Conservation (phyloP, 2,329 filamentous ascomycete species). For the Diaporthe capsici region DNA sequence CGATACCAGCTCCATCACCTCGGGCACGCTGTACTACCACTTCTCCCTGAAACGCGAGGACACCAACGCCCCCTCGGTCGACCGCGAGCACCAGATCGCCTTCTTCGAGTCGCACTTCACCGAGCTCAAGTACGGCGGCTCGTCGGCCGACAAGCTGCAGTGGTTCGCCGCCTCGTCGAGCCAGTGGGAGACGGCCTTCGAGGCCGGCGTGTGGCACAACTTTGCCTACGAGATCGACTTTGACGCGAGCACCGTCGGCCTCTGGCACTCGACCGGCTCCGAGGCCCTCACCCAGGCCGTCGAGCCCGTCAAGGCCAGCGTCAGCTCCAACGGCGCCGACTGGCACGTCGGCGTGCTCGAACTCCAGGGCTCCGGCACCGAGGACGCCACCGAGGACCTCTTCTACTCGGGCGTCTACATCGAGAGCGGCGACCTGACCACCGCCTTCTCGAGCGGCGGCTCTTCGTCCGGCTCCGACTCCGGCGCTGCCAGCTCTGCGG, state of each 20-base stretch:
- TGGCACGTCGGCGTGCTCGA: conserved; percentile 79
- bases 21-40: conserved; percentile 76
- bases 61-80: conserved; percentile 69
- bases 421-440: conserved; percentile 63
- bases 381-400: conserved; percentile 71
- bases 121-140: conserved; percentile 73
- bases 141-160: conserved; percentile 63
- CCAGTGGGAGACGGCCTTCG: conserved; percentile 72
- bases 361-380: conserved; percentile 64
- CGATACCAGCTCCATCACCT: conserved; percentile 72
- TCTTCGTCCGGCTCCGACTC: conserved; percentile 41
- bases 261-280: conserved; percentile 76
- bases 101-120: conserved; percentile 78
- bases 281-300: conserved; percentile 68
- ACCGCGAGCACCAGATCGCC: conserved; percentile 73
- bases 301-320: conserved; percentile 68
- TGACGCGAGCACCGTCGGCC: conserved; percentile 67
- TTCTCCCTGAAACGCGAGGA: conserved; percentile 72
- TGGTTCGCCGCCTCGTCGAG: conserved; percentile 71
- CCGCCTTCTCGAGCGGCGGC: conserved; percentile 39
- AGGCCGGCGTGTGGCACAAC: conserved; percentile 77
- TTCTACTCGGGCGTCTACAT: conserved; percentile 79
- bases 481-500: conserved; percentile 1
- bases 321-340: conserved; percentile 74
- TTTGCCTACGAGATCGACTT: conserved; percentile 81